Base-by-base conservation (phyloP, 2,329 filamentous ascomycete genomes). In the Hymenoscyphus repandus region DNA sequence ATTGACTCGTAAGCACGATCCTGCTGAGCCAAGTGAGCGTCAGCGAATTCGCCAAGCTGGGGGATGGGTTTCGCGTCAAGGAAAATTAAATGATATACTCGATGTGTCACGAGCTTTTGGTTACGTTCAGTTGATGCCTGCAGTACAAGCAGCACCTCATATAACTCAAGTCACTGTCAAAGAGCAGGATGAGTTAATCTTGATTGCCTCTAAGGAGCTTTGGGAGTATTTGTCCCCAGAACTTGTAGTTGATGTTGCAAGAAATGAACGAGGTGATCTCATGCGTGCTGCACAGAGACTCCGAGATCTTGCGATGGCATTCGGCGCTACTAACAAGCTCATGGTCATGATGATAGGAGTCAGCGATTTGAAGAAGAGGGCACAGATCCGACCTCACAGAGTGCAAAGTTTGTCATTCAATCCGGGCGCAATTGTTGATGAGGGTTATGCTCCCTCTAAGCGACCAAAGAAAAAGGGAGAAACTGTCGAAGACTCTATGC, bases 291-390 rank as follows among this genome's bases (percentile, higher is more conserved):
- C 93, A 3, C 92, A 97, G 67, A 96, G 95, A 71, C 78, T 99
- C 31, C 84, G 93, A 52, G 93, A 99, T 71, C 75, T 97, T 49
- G 93, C 93, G 38, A 96, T 99, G 66, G 90, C 92, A 1, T 97
- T 96, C 67, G 93, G 93, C 47, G 89, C 92, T 11, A 91, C 85
- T 1, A 86, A 86, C 64, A 99, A 99, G 72, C 88, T 97, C 57
- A 97, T 97, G 91, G 90, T 99, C 40, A 97, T 97, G 92, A 89
- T 99, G 75, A 84, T 99, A 49, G 92, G 91, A 49, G 87, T 99
- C 34, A 85, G 87, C 49, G 91, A 97, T 64, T 74, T 99, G 48
- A 92, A 95, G 71, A 88, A 88, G 65, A 82, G 90, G 56, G 88
- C 95, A 66, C 81, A 87, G 57, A 87, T 85, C 47, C 69, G 70